These are phyloP conservation scores for Macaranga tanarius DNA, from an alignment of 441 rosid species.

Conservation along the genomic window DNA sequence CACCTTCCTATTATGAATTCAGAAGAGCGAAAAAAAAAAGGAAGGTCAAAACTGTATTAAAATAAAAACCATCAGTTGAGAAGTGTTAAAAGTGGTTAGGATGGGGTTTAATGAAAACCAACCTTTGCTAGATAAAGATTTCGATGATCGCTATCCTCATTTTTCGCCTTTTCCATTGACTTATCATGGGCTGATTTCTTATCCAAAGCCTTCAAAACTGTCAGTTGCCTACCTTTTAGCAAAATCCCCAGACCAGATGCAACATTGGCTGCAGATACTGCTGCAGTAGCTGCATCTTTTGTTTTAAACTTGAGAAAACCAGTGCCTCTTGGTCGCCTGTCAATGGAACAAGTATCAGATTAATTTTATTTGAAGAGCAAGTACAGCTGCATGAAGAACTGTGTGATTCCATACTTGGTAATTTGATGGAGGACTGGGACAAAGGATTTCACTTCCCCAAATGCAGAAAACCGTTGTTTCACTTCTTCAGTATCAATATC, in stretches of 20 bases:
- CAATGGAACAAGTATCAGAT: slow-evolving; percentile 27
- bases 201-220: slow-evolving; percentile 74
- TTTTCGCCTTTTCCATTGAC: slow-evolving; percentile 65
- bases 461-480: slow-evolving; percentile 65
- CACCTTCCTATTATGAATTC: slow-evolving; percentile 70
- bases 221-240: slow-evolving; percentile 77
- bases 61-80: not conserved
- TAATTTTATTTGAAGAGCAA: slow-evolving; percentile 9
- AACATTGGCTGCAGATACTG: slow-evolving; percentile 64
- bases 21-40: not conserved
- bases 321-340: slow-evolving; percentile 88
- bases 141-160: slow-evolving; percentile 71
- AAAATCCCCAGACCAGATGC: slow-evolving; percentile 71
- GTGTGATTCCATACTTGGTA: slow-evolving; percentile 63
- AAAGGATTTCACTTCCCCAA: slow-evolving; percentile 76
- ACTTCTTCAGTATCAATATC: slow-evolving; percentile 69
- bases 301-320: slow-evolving; percentile 88
- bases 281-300: slow-evolving; percentile 65
- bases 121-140: slow-evolving; percentile 91
- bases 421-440: slow-evolving; percentile 78
- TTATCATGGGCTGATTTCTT: slow-evolving; percentile 75
- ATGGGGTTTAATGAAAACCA: slow-evolving; percentile 20
- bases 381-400: slow-evolving; percentile 17
- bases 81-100: slow-evolving; percentile 6
- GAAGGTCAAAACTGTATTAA: slow-evolving; percentile 9